phyloP scores from a whole-genome alignment of 495 filamentous ascomycete genomes.

The Cercophora samala region DNA sequence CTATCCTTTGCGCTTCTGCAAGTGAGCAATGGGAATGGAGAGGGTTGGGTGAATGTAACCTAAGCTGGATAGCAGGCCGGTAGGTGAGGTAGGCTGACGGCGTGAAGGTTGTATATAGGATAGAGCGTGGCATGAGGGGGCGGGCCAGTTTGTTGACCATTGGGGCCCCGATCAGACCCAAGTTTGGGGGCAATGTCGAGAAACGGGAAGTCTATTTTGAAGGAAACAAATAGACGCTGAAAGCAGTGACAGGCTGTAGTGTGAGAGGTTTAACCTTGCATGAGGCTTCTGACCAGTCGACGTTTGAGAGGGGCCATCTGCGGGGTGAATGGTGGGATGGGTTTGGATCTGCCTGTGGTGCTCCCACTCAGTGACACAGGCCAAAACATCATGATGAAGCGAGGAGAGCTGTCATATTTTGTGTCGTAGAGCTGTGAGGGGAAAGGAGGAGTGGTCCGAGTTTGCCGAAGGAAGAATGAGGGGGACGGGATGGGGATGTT shows the following conservation, averaged over 20 bases:
- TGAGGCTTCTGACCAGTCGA: constrained; percentile 14
- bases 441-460: not conserved
- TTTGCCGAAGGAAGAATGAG: not conserved
- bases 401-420: not conserved
- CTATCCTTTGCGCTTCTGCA: not conserved
- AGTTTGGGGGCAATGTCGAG: no score
- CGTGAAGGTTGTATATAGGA: not conserved
- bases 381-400: not conserved
- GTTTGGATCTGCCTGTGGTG: not conserved
- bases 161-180: not conserved
- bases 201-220: not conserved
- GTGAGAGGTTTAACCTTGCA: constrained; percentile 12
- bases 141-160: not conserved
- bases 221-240: not conserved
- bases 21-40: not conserved
- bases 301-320: constrained; percentile 13
- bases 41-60: not conserved
- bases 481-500: not conserved
- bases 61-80: not conserved
- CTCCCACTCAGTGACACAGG: not conserved
- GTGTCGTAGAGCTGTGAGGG: not conserved
- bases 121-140: not conserved
- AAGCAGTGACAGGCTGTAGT: not conserved
- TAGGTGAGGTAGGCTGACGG: not conserved
- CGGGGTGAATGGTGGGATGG: constrained; percentile 16